Conservation (phyloP, 345 rosid species). For the Citrus medica region DNA sequence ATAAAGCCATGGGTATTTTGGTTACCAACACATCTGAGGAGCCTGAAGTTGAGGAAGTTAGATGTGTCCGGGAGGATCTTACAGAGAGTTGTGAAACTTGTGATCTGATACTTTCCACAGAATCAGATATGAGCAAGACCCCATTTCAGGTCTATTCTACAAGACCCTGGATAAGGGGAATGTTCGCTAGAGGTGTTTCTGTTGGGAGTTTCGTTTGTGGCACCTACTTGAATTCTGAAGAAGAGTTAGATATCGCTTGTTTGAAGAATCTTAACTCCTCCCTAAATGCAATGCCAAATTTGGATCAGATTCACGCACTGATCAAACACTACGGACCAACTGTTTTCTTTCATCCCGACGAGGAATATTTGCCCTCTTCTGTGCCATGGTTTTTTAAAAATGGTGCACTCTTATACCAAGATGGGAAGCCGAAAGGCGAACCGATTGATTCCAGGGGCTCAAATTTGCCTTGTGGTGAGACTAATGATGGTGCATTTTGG, state of each 20-base stretch:
- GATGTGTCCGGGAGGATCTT: constrained; percentile 82
- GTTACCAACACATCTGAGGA: constrained; percentile 46
- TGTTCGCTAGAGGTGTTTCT: constrained; percentile 64
- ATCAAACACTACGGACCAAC: constrained; percentile 78
- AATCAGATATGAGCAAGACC: constrained; percentile 28
- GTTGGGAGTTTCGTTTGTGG: constrained; percentile 79
- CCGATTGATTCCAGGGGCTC: constrained; percentile 52
- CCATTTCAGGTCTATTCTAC: constrained; percentile 62
- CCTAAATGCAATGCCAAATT: constrained; percentile 71
- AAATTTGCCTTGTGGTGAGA: constrained; percentile 69
- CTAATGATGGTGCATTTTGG: constrained; percentile 73
- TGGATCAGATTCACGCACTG: constrained; percentile 69
- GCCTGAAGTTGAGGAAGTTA: constrained; percentile 61
- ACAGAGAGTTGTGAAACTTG: constrained; percentile 68
- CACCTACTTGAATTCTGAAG: constrained; percentile 33
- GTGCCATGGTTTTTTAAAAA: constrained; percentile 88
- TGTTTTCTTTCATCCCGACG: constrained; percentile 88
- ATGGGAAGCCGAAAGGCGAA: constrained; percentile 45
- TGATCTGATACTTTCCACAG: constrained; percentile 41
- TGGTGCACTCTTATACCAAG: constrained; percentile 59
- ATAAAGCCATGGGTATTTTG: constrained; percentile 75
- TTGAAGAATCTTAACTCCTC: constrained; percentile 63
- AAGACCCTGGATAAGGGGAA: constrained; percentile 70
- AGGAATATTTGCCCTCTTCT: constrained; percentile 80
- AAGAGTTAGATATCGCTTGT: constrained; percentile 53